A percentile compares a stretch with the other conserved stretches of the same genome.
phyloP scores from a whole-genome alignment of 805 yeast species.

The Zygosaccharomyces rouxii region DNA sequence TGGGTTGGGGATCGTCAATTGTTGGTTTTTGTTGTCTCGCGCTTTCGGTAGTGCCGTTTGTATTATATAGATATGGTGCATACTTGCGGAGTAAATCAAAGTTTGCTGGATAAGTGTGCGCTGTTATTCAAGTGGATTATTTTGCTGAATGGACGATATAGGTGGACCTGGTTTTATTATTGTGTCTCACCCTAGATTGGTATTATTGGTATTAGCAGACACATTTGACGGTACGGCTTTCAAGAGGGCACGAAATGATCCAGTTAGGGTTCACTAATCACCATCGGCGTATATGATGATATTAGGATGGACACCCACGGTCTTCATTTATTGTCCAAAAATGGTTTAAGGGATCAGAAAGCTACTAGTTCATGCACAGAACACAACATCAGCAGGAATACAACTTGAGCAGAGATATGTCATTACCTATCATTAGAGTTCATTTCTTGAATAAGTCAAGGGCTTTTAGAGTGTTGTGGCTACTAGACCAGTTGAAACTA shows the following conservation, averaged over 20 bases:
- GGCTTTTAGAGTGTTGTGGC: constrained; percentile 58
- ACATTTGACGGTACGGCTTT: not conserved
- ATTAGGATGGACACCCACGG: not conserved
- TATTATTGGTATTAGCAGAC: no score
- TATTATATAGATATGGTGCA: constrained; percentile 43
- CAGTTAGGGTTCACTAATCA: not conserved
- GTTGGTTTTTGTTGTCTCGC: constrained; percentile 43
- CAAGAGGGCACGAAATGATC: not conserved
- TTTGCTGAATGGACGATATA: no score
- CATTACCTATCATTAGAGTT: constrained; percentile 20
- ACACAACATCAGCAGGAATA: not conserved
- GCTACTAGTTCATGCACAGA: not conserved
- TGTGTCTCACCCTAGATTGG: no score
- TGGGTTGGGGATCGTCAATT: constrained; percentile 55
- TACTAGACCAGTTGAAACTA: constrained; percentile 54
- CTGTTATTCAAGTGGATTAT: no score
- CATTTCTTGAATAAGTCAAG: constrained; percentile 43
- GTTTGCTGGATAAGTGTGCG: constrained; percentile 27
- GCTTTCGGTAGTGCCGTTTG: constrained; percentile 45
- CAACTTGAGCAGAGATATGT: constrained; percentile 8
- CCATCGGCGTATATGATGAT: not conserved
- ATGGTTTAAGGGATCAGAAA: not conserved
- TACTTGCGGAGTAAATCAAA: constrained; percentile 42
- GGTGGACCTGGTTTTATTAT: no score
- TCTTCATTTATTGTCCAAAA: no score